These are phyloP conservation scores for Linnemannia schmuckeri DNA, from an alignment of 192 early-diverging fungal genomes.

Conservation along the genomic window DNA sequence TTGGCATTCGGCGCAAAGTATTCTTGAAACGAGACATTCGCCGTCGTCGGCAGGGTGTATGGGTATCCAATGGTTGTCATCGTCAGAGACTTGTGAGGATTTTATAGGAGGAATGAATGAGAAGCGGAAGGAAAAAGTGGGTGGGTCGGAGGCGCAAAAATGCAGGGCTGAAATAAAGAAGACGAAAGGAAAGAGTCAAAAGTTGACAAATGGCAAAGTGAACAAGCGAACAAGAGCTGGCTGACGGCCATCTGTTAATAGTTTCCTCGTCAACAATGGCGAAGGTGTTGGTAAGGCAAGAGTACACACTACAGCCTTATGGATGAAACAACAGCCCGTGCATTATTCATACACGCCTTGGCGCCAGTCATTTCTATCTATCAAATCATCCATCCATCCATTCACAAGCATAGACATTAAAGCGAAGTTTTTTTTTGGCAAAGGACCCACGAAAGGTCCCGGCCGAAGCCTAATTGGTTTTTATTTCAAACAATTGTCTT, in stretches of 20 bases:
- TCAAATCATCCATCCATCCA: neutral
- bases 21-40: constrained; percentile 67
- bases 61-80: constrained; percentile 63
- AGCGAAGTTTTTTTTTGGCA: neutral
- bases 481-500: constrained; percentile 7
- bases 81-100: neutral
- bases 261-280: too few relatives aligned
- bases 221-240: neutral
- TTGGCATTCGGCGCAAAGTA: constrained; percentile 57
- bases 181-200: neutral
- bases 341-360: neutral
- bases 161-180: neutral
- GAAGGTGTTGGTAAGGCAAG: too few relatives aligned
- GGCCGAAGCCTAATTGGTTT: neutral
- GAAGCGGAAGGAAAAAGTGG: neutral
- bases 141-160: neutral
- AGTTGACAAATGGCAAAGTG: neutral
- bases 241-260: neutral
- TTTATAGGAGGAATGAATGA: neutral
- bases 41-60: constrained; percentile 69
- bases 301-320: too few relatives aligned
- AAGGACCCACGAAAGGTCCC: neutral
- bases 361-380: neutral
- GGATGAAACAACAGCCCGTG: neutral
- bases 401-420: neutral